Evolutionary conservation across 352 stramenopile species (phyloP), one percentile per base, ranked within the genome.

Genomic region (Blastocystis sp.): DNA sequence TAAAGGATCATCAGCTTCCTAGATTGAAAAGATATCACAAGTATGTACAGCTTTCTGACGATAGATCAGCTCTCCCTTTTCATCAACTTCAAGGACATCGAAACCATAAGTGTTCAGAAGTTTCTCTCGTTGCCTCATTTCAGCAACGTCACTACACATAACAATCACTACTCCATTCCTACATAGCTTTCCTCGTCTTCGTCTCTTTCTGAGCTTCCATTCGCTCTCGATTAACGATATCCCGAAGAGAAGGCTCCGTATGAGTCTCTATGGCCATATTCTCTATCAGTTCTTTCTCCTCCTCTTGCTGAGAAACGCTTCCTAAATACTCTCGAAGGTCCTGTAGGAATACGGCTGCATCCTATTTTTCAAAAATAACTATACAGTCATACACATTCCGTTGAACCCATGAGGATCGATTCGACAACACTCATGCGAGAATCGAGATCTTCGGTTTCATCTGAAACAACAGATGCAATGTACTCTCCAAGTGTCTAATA

Each of bases 41-140:
- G 17, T 17, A n/a, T 5, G 3, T 56, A 84, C 73, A 37, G 57
- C 59, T 51, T 84, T 84, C 30, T 84, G 53, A 3, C 73, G 73
- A 44, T 84, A 84, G 51, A 84, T 84, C 51, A 84, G 22, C 30
- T 84, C 68, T 13, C 73, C 73, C 42, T 84, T 56, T 22, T 22
- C 51, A 42, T 84, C 73, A 19, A 57, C 44, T 56, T 84, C 73
- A 17, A 84, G 17, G 15, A 84, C 51, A 66, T 84, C 73, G 24
- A 84, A 84, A 30, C 73, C 73, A 48, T 84, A 84, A 1, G 73
- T 84, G 30, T 84, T 84, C n/a, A 84, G 30, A 7, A 84, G 19
- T 35, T 84, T 66, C 30, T 84, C 73, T 42, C 73, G 51, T 51
- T 84, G 44, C 1, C 68, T 62, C 73, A 84, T 84, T 27, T 68